These are phyloP conservation scores for Cyberlindnera mycetangii DNA, from an alignment of 805 yeast genomes.

Conservation along the genomic window DNA sequence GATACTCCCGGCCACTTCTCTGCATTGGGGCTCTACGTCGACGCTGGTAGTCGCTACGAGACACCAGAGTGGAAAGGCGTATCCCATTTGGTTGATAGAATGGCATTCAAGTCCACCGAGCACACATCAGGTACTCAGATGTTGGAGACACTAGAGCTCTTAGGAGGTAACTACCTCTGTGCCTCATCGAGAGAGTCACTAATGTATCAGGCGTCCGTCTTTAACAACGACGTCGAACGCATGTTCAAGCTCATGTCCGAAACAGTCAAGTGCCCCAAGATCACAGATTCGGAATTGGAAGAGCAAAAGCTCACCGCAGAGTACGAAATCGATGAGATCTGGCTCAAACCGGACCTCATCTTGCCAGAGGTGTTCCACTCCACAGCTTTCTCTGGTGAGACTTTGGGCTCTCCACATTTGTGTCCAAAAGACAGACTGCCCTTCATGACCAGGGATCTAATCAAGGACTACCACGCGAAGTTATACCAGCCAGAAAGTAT, in stretches of 20 bases:
- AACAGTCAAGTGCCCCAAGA: constrained; percentile 68
- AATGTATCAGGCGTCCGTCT: constrained; percentile 92
- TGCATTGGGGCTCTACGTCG: constrained; percentile 84
- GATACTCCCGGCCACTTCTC: constrained; percentile 87
- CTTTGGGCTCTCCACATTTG: constrained; percentile 82
- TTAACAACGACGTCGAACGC: constrained; percentile 75
- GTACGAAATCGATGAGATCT: constrained; percentile 81
- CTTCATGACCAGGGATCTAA: constrained; percentile 46
- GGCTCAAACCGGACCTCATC: constrained; percentile 78
- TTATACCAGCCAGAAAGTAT: constrained; percentile 77
- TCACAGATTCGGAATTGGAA: constrained; percentile 65
- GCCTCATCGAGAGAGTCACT: constrained; percentile 88
- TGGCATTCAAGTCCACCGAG: constrained; percentile 76
- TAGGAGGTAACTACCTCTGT: constrained; percentile 95
- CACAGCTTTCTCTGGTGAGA: constrained; percentile 68
- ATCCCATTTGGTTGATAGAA: constrained; percentile 79
- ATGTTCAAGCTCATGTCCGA: constrained; percentile 78
- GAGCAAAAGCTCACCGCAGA: constrained; percentile 72
- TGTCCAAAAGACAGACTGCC: constrained; percentile 73
- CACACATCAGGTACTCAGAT: constrained; percentile 60
- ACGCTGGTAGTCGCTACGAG: constrained; percentile 90
- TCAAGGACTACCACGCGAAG: constrained; percentile 57
- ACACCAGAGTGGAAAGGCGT: constrained; percentile 58
- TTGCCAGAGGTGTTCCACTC: constrained; percentile 89
- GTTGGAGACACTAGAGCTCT: constrained; percentile 67